Evolutionary conservation across 2,329 filamentous ascomycete species (phyloP), one percentile per base, ranked within the genome.

Genomic region (Paramyrothecium roridum): DNA sequence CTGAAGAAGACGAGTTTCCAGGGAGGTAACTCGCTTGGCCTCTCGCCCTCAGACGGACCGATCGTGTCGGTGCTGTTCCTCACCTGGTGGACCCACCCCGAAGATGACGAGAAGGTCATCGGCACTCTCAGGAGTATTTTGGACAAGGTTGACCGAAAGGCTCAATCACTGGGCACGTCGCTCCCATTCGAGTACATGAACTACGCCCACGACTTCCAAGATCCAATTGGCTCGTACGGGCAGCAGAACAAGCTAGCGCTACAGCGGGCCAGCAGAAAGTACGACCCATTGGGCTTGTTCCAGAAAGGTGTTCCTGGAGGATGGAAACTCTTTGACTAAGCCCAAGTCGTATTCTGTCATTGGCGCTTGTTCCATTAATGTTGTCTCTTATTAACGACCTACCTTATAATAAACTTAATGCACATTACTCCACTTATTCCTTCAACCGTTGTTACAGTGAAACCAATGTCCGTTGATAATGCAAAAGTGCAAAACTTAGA

Each of bases 181-280:
- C 10, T 50, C 7, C 48, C 48, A 4, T 50, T 30, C 19, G 23
- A 3, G 3, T 78, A 74, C 58, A 64, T 77, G 47, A 76, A 77
- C 59, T 76, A 78, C 52, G 72, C 72, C 7, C 63, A 67, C 26
- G 55, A 57, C 11, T 63, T 62, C 23, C 72, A 77, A 60, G 61
- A 70, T 45, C 68, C 72, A 0, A 62, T 75, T n/a, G 48, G 53
- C 12, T 59, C 65, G 2, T 77, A 75, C 54, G 73, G 74, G 2
- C 52, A 57, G 13, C 61, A 62, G 19, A 74, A 71, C 34, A 50
- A 73, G 16, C 57, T 61, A 16, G 59, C 57, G 22, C 52, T 71
- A 33, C 58, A 58, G 49, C 34, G 48, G n/a, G 57, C 65, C 8
- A 59, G 60, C 2, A 50, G 56, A n/a, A 66, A 66, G 48, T 71